These are phyloP conservation scores for Aspergillus nomiae DNA, from an alignment of 2,329 filamentous ascomycete species.

Conservation along the genomic window DNA sequence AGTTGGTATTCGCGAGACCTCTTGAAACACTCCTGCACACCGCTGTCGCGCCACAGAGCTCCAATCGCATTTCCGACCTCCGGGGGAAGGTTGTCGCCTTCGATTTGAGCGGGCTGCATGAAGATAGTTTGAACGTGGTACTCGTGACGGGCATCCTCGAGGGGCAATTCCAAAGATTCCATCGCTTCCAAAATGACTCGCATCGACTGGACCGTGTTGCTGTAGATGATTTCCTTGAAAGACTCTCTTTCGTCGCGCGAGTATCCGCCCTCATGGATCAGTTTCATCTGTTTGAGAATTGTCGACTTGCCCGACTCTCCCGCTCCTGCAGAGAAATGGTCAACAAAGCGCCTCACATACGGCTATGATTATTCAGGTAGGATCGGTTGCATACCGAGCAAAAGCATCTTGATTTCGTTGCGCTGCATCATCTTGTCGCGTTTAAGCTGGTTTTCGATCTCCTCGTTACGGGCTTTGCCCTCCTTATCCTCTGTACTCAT, in stretches of 20 bases:
- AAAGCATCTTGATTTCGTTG: constrained; percentile 99
- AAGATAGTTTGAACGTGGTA: constrained; percentile 98
- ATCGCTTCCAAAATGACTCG: constrained; percentile 70
- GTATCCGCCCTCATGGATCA: constrained; percentile 98
- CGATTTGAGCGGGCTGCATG: constrained; percentile 96
- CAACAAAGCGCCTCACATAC: constrained; percentile 17
- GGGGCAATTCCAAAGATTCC: constrained; percentile 72
- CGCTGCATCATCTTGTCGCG: constrained; percentile 97
- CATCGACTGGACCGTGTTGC: constrained; percentile 71
- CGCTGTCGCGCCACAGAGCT: constrained; percentile 87
- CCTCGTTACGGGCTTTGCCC: constrained; percentile 99
- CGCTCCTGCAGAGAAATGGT: constrained; percentile 64
- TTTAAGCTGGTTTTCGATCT: constrained; percentile 99
- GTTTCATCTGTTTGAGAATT: constrained; percentile 97
- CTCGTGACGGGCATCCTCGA: constrained; percentile 89
- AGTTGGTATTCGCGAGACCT: constrained; percentile 93
- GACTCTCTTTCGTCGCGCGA: constrained; percentile 81
- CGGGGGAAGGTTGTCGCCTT: constrained; percentile 89
- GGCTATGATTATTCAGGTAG: not conserved
- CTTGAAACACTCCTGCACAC: constrained; percentile 94
- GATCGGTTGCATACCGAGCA: constrained; percentile 72
- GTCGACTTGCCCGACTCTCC: constrained; percentile 97
- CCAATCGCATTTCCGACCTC: constrained; percentile 93
- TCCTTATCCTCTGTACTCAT: constrained; percentile 99
- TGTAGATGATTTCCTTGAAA: constrained; percentile 73